Percentiles rank a stretch among this genome's conserved stretches.
Conservation (phyloP, 2,329 filamentous ascomycete species). For the Leptographium lundbergii region DNA sequence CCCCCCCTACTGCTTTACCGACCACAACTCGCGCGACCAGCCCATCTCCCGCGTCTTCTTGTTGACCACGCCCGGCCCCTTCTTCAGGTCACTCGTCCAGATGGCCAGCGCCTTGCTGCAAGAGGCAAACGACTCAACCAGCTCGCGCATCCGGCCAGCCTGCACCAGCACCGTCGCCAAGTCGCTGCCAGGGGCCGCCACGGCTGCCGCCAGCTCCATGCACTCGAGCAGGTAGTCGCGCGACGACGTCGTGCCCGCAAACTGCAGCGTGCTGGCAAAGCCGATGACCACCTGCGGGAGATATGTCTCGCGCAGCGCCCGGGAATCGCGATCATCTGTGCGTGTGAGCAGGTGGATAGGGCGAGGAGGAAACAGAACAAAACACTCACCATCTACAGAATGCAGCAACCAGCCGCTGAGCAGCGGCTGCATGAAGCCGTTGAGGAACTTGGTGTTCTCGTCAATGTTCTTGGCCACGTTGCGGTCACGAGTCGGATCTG, state of each 20-base stretch:
- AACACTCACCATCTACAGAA: slow-evolving; percentile 39
- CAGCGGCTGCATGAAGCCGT: slow-evolving; percentile 46
- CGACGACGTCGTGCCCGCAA: slow-evolving; percentile 59
- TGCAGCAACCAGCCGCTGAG: slow-evolving; percentile 51
- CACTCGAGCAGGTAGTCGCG: slow-evolving; percentile 69
- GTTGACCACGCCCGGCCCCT: slow-evolving; percentile 31
- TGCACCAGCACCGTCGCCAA: slow-evolving; percentile 52
- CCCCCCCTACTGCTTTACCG: slow-evolving; percentile 30
- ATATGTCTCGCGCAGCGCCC: slow-evolving; percentile 59
- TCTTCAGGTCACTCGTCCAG: slow-evolving; percentile 38
- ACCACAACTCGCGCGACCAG: slow-evolving; percentile 52
- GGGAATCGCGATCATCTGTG: slow-evolving; percentile 46
- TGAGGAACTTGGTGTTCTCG: slow-evolving; percentile 39
- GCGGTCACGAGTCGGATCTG: slow-evolving; percentile 24
- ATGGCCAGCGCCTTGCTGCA: slow-evolving; percentile 61
- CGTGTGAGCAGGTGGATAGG: not conserved
- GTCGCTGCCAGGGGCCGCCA: slow-evolving; percentile 60
- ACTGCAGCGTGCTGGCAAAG: slow-evolving; percentile 71
- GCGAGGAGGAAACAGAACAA: not conserved
- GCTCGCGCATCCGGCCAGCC: slow-evolving; percentile 57
- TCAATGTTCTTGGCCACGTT: slow-evolving; percentile 43
- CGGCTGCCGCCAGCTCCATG: slow-evolving; percentile 69
- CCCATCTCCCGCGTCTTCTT: slow-evolving; percentile 51
- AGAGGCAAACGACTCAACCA: slow-evolving; percentile 63
- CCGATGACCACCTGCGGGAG: slow-evolving; percentile 77